Percentiles rank a stretch among this genome's conserved stretches.
Conservation (phyloP, 202 grass and related monocot genomes). For the Schoenoplectus triqueter region DNA sequence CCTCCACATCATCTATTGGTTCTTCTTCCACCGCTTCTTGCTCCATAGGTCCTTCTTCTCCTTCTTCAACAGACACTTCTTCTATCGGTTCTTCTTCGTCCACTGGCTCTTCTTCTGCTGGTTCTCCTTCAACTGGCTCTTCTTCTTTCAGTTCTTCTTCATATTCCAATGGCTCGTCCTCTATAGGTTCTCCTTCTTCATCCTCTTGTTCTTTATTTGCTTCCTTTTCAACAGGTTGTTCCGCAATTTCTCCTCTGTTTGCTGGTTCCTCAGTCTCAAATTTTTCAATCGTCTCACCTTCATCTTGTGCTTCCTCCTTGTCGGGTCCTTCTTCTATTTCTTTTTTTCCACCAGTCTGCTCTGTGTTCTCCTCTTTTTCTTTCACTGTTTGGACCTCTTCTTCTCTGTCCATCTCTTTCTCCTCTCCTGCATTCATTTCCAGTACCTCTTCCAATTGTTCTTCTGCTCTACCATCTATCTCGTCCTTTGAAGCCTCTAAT, state of each 20-base stretch:
- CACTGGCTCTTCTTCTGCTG: constrained; percentile 1
- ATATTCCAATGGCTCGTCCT: background rate
- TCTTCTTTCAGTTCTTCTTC: background rate
- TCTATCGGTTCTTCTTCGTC: constrained; percentile 5
- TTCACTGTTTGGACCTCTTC: background rate
- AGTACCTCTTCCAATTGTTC: background rate
- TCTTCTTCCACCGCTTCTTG: constrained; percentile 24
- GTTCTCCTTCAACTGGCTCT: constrained; percentile 21
- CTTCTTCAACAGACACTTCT: no score
- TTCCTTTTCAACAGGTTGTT: background rate
- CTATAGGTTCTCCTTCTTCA: constrained; percentile 21
- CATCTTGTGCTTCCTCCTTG: background rate
- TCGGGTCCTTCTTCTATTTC: constrained; percentile 5
- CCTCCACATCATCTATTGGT: constrained; percentile 18
- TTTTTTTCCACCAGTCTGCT: constrained; percentile 14
- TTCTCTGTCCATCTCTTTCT: constrained; percentile 8
- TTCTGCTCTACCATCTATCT: background rate
- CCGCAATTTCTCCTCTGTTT: background rate
- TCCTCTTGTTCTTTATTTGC: background rate
- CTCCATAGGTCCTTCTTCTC: background rate
- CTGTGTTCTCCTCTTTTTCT: background rate
- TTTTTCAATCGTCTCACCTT: constrained; percentile 15
- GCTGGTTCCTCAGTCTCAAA: background rate
- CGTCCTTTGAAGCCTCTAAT: background rate
- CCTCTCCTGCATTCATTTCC: constrained; percentile 21